A percentile compares a stretch with the other conserved stretches of the same genome.
Evolutionary conservation across 2,329 filamentous ascomycete genomes (phyloP).

Genomic region (Akanthomyces muscarius): DNA sequence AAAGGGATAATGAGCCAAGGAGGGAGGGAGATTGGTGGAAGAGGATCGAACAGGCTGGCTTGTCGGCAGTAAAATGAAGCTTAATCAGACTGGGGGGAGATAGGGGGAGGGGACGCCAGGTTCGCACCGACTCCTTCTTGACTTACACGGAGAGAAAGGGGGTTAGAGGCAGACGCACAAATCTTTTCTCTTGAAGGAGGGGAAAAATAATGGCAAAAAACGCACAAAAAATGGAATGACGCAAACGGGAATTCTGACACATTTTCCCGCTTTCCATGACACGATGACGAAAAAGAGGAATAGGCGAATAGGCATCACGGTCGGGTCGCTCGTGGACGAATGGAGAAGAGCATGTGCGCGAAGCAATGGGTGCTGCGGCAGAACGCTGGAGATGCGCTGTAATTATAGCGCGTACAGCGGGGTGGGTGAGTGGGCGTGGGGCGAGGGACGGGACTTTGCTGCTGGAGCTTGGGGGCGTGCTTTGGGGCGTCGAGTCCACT

Average conservation of each 20-base stretch:
- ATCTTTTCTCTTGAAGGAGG: no score
- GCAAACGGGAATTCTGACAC: background rate
- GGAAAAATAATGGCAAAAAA: background rate
- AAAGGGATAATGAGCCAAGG: no score
- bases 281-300: background rate
- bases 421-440: background rate
- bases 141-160: background rate
- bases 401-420: background rate
- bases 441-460: no score
- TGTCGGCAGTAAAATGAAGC: background rate
- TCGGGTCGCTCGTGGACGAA: conserved; percentile 6
- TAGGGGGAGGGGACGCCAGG: background rate
- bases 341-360: conserved; percentile 10
- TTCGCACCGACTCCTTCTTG: background rate
- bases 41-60: background rate
- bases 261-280: background rate
- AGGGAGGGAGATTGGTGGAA: background rate
- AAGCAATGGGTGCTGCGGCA: background rate
- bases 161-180: background rate
- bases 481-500: no score
- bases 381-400: background rate
- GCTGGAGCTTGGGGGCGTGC: no score
- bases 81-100: background rate
- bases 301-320: background rate
- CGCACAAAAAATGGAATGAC: background rate